Percentiles rank a stretch among this genome's conserved stretches.
phyloP scores from a whole-genome alignment of 2,329 filamentous ascomycete genomes.

The Cytospora schulzeri region DNA sequence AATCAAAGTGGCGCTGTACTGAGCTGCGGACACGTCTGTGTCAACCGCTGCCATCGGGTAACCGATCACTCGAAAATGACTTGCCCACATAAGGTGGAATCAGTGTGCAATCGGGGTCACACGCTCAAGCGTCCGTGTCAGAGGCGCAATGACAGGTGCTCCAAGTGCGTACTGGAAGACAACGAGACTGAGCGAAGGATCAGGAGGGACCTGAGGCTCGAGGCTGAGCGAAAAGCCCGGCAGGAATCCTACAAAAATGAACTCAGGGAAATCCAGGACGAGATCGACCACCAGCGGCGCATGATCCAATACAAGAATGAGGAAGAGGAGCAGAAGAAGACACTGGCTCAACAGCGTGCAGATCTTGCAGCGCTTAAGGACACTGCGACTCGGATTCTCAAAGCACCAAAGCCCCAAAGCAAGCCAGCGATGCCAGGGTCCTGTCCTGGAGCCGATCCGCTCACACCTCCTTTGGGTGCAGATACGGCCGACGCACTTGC shows the following conservation, averaged over 20 bases:
- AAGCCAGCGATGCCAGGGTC: constrained; percentile 1
- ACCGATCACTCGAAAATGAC: constrained; percentile 55
- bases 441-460: background rate
- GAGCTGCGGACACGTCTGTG: constrained; percentile 63
- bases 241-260: constrained; percentile 48
- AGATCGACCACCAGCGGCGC: constrained; percentile 52
- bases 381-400: constrained; percentile 31
- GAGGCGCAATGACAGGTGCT: constrained; percentile 44
- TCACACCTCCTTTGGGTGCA: constrained; percentile 1
- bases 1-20: constrained; percentile 50
- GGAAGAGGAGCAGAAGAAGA: constrained; percentile 45
- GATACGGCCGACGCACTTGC: constrained; percentile 18
- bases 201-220: constrained; percentile 52
- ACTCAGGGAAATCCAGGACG: constrained; percentile 54
- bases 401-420: constrained; percentile 12
- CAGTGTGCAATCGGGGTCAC: constrained; percentile 57
- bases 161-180: constrained; percentile 54
- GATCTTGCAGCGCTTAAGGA: constrained; percentile 49
- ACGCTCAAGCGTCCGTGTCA: constrained; percentile 50
- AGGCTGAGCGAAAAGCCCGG: constrained; percentile 47
- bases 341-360: constrained; percentile 47
- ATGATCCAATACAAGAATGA: constrained; percentile 46
- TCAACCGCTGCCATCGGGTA: constrained; percentile 62
- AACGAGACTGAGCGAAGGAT: constrained; percentile 45
- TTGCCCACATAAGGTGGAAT: constrained; percentile 42